phyloP scores from a whole-genome alignment of 257 asterid species.

The Salvia rosmarinus region DNA sequence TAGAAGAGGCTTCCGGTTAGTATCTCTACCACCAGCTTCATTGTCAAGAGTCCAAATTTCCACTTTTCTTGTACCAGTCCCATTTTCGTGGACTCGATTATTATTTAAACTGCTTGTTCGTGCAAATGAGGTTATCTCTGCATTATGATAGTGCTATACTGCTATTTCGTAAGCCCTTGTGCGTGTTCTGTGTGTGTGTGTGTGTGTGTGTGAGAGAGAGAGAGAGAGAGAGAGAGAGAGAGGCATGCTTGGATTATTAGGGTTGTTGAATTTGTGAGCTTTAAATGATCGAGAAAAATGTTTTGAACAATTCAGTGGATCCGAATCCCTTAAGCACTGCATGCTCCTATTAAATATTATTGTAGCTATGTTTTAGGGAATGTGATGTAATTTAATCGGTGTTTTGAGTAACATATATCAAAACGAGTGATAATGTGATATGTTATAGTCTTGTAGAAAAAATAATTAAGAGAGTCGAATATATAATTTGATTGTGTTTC shows the following conservation, averaged over 20 bases:
- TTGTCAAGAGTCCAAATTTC: slow-evolving; percentile 21
- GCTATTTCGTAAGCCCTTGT: slow-evolving; percentile 9
- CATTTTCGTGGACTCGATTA: background rate
- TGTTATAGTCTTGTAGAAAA: too few species aligned
- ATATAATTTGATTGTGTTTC: too few species aligned
- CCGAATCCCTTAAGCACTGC: background rate
- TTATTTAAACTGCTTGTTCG: slow-evolving; percentile 5
- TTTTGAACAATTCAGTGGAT: slow-evolving; percentile 22
- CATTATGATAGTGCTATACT: slow-evolving; percentile 39
- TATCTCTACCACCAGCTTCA: slow-evolving; percentile 62
- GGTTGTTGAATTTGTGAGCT: slow-evolving; percentile 27
- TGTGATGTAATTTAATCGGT: too few species aligned
- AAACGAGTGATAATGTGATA: too few species aligned
- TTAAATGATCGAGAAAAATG: background rate
- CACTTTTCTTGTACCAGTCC: background rate
- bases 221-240: slow-evolving; percentile 23
- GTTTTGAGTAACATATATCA: too few species aligned
- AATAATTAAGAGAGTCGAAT: too few species aligned
- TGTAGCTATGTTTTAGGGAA: too few species aligned
- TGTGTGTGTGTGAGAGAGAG: too few species aligned
- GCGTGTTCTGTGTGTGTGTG: background rate
- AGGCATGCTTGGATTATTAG: slow-evolving; percentile 33
- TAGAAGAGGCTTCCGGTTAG: slow-evolving; percentile 60
- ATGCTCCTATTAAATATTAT: background rate
- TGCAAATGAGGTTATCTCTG: slow-evolving; percentile 30